Evolutionary conservation across 108 stramenopile species (phyloP).

Genomic region (Discostella stelligeroides): DNA sequence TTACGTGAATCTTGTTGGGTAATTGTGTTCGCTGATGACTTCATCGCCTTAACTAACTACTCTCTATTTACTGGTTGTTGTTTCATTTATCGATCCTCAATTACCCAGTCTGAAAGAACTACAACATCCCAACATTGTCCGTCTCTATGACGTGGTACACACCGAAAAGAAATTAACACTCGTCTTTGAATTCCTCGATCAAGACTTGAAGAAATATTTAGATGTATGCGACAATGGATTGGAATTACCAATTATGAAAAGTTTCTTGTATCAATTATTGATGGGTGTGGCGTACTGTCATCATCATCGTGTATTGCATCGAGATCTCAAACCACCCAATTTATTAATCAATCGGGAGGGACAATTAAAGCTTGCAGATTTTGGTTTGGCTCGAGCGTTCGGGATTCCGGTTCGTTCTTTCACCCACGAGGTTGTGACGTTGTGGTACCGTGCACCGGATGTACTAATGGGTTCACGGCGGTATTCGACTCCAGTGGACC

Average conservation of each 20-base stretch:
- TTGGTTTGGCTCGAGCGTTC: constrained; percentile 98
- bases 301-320: constrained; percentile 94
- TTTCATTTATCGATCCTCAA: neutral
- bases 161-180: constrained; percentile 95
- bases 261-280: constrained; percentile 96
- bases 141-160: constrained; percentile 98
- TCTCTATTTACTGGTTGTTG: neutral
- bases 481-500: constrained; percentile 98
- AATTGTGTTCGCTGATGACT: too few species aligned
- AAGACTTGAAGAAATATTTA: constrained; percentile 96
- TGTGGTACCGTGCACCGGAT: constrained; percentile 99
- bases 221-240: constrained; percentile 95
- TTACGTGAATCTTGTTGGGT: too few species aligned
- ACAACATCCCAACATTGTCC: constrained; percentile 95
- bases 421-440: constrained; percentile 96
- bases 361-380: constrained; percentile 98
- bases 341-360: constrained; percentile 96
- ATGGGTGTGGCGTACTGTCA: constrained; percentile 99
- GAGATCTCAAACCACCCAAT: constrained; percentile 97
- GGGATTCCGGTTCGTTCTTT: constrained; percentile 96
- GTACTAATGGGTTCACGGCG: constrained; percentile 95
- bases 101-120: constrained; percentile 81
- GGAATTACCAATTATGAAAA: constrained; percentile 89
- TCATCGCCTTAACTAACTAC: neutral
- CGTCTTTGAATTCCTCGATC: constrained; percentile 99